Conservation (phyloP, 768 basidiomycete species). For the Phylloporus sp. region DNA sequence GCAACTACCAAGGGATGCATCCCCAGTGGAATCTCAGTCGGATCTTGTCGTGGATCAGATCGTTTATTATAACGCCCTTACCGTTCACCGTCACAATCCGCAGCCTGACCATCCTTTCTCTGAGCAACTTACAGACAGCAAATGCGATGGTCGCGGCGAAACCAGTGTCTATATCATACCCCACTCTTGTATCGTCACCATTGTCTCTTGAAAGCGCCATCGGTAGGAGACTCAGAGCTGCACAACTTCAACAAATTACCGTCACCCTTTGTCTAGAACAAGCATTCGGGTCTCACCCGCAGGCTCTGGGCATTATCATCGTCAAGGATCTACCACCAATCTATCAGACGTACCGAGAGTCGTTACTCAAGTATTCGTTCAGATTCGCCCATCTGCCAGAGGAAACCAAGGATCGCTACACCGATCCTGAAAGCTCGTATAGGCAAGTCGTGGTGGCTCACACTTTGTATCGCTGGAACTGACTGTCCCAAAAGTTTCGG, state of each 20-base stretch:
- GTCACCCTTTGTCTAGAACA: conserved; percentile 45
- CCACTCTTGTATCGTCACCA: conserved; percentile 50
- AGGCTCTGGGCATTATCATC: conserved; percentile 77
- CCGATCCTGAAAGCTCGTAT: conserved; percentile 68
- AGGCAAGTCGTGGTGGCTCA: conserved; percentile 46
- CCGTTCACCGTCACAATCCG: not conserved
- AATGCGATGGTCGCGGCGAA: conserved; percentile 8
- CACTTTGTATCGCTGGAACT: not conserved
- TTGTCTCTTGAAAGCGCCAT: conserved; percentile 56
- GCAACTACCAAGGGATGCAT: too few relatives aligned
- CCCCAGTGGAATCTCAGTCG: too few relatives aligned
- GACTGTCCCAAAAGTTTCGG: conserved; percentile 61
- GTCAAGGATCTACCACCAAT: conserved; percentile 73
- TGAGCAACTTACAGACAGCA: conserved; percentile 14
- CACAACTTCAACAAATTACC: not conserved
- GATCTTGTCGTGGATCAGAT: too few relatives aligned
- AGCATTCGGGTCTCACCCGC: conserved; percentile 78
- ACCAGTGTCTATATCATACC: conserved; percentile 58
- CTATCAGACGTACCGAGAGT: conserved; percentile 62
- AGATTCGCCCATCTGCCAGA: conserved; percentile 73
- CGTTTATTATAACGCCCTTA: not conserved
- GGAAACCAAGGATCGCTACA: conserved; percentile 63
- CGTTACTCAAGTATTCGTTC: conserved; percentile 71
- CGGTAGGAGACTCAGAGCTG: conserved; percentile 36
- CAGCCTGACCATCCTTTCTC: not conserved